These are phyloP conservation scores for Actinomucor elegans DNA, from an alignment of 371 early-diverging fungal genomes.

Conservation along the genomic window DNA sequence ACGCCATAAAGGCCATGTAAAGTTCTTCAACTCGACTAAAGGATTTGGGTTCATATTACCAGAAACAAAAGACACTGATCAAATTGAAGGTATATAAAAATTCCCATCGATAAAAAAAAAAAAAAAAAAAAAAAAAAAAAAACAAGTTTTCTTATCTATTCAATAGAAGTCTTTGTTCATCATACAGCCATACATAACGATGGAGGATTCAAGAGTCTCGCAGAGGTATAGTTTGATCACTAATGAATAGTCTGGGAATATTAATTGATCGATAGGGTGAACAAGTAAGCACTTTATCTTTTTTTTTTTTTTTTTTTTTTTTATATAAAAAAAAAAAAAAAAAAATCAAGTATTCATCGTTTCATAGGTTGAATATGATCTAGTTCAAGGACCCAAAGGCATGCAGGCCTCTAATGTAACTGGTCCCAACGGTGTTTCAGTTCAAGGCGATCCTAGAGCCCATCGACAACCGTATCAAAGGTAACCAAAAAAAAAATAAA, in stretches of 20 bases:
- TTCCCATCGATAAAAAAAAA: not conserved
- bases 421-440: slow-evolving; percentile 71
- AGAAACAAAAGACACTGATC: slow-evolving; percentile 52
- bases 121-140: no score
- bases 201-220: slow-evolving; percentile 86
- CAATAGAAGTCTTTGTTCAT: slow-evolving; percentile 81
- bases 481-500: no score
- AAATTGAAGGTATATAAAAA: slow-evolving; percentile 60
- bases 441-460: slow-evolving; percentile 70
- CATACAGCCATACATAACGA: slow-evolving; percentile 81
- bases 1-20: slow-evolving; percentile 72
- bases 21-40: slow-evolving; percentile 88
- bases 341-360: not conserved
- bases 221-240: no score
- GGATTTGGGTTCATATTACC: slow-evolving; percentile 90
- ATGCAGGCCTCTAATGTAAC: slow-evolving; percentile 83
- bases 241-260: not conserved
- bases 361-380: slow-evolving; percentile 76
- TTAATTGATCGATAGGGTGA: slow-evolving; percentile 40
- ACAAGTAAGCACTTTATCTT: slow-evolving; percentile 26
- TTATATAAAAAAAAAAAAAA: not conserved
- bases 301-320: not conserved
- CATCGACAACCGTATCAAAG: slow-evolving; percentile 22
- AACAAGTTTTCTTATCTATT: not conserved
- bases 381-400: slow-evolving; percentile 82